These are phyloP conservation scores for Geosmithia morbida DNA, from an alignment of 2,329 filamentous ascomycete genomes.

Conservation along the genomic window DNA sequence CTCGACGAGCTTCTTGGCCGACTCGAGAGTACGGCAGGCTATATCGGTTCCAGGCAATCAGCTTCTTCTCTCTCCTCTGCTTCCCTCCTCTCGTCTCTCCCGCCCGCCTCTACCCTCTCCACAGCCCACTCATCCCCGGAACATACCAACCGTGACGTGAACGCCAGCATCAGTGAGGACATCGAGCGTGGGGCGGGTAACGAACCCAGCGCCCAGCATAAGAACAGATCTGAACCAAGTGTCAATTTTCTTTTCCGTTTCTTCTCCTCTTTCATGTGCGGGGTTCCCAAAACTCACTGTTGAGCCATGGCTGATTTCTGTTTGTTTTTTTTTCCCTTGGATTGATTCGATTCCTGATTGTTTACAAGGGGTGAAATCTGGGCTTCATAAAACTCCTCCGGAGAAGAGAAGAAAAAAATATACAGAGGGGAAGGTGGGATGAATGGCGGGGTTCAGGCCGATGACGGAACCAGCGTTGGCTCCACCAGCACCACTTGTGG, in stretches of 20 bases:
- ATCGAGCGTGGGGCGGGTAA: constrained; percentile 50
- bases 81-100: background rate
- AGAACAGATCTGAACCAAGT: constrained; percentile 9
- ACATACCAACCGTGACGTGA: constrained; percentile 49
- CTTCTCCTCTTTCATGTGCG: background rate
- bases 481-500: no score
- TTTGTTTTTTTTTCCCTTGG: background rate
- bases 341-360: no score
- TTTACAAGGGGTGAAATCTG: no score
- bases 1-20: constrained; percentile 58
- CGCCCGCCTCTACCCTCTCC: no score
- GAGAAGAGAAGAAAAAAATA: no score
- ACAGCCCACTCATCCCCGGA: no score
- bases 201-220: constrained; percentile 40
- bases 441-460: no score
- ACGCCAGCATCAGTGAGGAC: constrained; percentile 46
- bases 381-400: no score
- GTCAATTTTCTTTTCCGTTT: background rate
- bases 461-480: no score
- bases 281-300: constrained; percentile 1
- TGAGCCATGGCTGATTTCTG: constrained; percentile 2
- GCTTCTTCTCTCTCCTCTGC: background rate
- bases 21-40: constrained; percentile 73
- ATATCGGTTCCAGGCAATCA: constrained; percentile 3
- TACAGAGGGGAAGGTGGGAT: no score